Conservation (phyloP, 1,139 yeast genomes). For the Yamadazyma taylorii region DNA sequence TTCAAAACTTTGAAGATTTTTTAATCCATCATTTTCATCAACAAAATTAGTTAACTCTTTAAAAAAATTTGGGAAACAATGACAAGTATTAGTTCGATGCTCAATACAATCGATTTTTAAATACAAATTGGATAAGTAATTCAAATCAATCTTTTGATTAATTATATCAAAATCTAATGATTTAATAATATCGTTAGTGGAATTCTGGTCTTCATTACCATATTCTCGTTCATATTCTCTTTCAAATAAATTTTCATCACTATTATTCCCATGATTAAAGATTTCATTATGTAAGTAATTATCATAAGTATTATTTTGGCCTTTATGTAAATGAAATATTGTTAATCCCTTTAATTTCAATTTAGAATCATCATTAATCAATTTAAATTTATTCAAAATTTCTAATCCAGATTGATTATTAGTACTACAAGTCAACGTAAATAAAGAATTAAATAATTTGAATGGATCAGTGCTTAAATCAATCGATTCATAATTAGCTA, state of each 20-base stretch:
- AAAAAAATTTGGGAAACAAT: conserved; percentile 34
- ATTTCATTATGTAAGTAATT: conserved; percentile 2
- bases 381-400: conserved; percentile 24
- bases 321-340: conserved; percentile 36
- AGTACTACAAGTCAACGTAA: conserved; percentile 36
- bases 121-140: conserved; percentile 23
- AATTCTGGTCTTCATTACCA: conserved; percentile 14
- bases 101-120: conserved; percentile 37
- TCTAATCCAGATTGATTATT: conserved; percentile 33
- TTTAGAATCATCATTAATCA: conserved; percentile 23
- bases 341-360: conserved; percentile 32
- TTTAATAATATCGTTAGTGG: conserved; percentile 20
- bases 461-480: conserved; percentile 25
- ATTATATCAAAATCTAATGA: conserved; percentile 23
- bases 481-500: conserved; percentile 17
- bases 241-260: not conserved
- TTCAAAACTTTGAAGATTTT: conserved; percentile 31
- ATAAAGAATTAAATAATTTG: conserved; percentile 25
- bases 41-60: conserved; percentile 26
- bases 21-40: conserved; percentile 26
- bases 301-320: conserved; percentile 11
- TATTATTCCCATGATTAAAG: not conserved
- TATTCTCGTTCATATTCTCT: not conserved
- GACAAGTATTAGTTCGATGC: conserved; percentile 25
- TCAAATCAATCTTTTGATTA: conserved; percentile 28